Percentiles rank a stretch among this genome's conserved stretches.
Conservation (phyloP, 2,329 filamentous ascomycete genomes). For the Karstenula rhodostoma region DNA sequence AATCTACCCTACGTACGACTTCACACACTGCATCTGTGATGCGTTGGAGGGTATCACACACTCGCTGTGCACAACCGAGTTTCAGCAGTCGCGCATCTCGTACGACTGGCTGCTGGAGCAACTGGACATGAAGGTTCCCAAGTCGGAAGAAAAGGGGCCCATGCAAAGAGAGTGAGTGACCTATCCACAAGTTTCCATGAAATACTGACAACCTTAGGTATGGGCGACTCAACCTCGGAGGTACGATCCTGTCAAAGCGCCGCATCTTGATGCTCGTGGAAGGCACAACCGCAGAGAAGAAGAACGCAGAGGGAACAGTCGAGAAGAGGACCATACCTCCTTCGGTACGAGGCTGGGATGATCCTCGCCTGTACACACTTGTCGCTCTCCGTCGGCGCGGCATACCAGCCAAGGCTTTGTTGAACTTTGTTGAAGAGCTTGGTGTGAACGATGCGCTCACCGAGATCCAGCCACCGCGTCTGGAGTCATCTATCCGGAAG, state of each 20-base stretch:
- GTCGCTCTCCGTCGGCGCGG: constrained; percentile 84
- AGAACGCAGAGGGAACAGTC: constrained; percentile 53
- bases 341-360: constrained; percentile 86
- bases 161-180: constrained; percentile 83
- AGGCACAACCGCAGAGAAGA: constrained; percentile 59
- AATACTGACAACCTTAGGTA: constrained; percentile 50
- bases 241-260: constrained; percentile 87
- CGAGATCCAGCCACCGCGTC: constrained; percentile 80
- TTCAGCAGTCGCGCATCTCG: constrained; percentile 81
- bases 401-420: constrained; percentile 85
- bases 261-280: constrained; percentile 82
- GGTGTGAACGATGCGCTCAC: constrained; percentile 85
- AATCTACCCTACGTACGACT: constrained; percentile 96
- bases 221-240: constrained; percentile 78
- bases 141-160: constrained; percentile 62
- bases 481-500: constrained; percentile 83
- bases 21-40: constrained; percentile 89
- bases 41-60: constrained; percentile 92
- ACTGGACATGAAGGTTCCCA: constrained; percentile 79
- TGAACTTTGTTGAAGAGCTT: constrained; percentile 89
- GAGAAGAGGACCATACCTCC: constrained; percentile 52
- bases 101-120: constrained; percentile 91
- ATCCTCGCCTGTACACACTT: constrained; percentile 87
- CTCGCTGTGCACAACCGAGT: constrained; percentile 92
- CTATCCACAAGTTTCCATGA: constrained; percentile 40